Evolutionary conservation across 1,284 basidiomycete species (phyloP), one percentile per base, ranked within the genome.

Genomic region (Tilletia caries): DNA sequence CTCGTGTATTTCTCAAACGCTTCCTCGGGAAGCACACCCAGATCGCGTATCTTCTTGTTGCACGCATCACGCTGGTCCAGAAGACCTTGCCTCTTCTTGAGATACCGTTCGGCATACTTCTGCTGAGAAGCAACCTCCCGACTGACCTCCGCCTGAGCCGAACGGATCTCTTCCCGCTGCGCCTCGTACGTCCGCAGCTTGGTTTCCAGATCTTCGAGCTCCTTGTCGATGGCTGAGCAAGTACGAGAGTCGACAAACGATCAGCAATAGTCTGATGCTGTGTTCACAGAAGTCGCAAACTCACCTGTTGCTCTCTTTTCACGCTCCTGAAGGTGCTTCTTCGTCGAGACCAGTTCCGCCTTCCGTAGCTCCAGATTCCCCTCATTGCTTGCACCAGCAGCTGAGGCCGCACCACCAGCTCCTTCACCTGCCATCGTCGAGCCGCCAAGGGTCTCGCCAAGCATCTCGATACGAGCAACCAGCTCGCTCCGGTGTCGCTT

Each of bases 1-100:
- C 88, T 89, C 13, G 89, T 91, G 82, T 97, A 97, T 84, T 95
- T 97, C 80, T 93, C 90, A 79, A 95, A 98, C 0, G 96, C 95
- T 83, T 98, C 96, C 82, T 98, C 94, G 0, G 96, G 95, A 29
- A 98, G 85, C 1, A 97, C 93, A 66, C 96, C 96, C 10, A 99
- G 88, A 80, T 98, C 95, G 70, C 95, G 90, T 76, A 98, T 96
- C 79, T 91, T 93, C 74, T 92, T 89, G 81, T 92, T 94, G 82
- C 92, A 94, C 80, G 96, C 93, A 72, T 96, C 95, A 81, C 93
- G 93, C 67, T 94, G 89, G 60, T 87, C 88, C 23, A 89, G 79
- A 15, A 98, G 86, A 85, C 95, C 91, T 80, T 93, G 91, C 54
- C 91, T 89, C 84, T 98, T 98, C 50, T 92, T 89, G 5, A 96